Evolutionary conservation across 169 alveolate species (phyloP).

Genomic region (Eimeria zaria): DNA sequence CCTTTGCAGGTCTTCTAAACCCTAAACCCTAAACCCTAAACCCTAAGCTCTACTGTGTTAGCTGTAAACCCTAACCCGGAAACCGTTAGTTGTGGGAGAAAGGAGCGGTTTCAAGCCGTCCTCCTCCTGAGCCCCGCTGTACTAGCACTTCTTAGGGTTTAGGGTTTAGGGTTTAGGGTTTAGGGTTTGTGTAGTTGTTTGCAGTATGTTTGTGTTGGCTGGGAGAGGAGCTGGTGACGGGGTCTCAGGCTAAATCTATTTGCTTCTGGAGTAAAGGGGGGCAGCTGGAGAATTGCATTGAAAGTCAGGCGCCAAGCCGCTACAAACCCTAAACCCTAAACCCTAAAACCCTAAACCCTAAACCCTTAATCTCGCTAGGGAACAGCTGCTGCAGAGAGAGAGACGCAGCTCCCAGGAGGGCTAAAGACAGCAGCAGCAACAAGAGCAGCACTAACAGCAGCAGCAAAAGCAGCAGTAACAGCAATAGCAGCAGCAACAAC

Average conservation of each 20-base stretch:
- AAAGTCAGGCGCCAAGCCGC: too few relatives aligned
- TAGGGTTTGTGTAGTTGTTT: background rate
- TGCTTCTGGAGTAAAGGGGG: constrained; percentile 29
- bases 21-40: constrained; percentile 23
- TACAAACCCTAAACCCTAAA: background rate
- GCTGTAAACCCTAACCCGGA: background rate
- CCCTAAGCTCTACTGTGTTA: background rate
- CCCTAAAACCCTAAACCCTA: background rate
- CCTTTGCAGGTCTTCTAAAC: constrained; percentile 60
- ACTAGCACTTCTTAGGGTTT: background rate
- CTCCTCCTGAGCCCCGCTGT: background rate
- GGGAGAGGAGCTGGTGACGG: constrained; percentile 20
- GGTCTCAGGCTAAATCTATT: background rate
- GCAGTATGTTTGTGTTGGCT: constrained; percentile 56
- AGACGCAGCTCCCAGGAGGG: background rate
- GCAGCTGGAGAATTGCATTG: background rate
- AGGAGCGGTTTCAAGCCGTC: background rate
- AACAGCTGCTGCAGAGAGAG: background rate
- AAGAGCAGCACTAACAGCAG: background rate
- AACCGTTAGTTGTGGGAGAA: background rate
- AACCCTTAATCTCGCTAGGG: background rate
- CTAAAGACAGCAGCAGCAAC: background rate
- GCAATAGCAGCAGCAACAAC: background rate
- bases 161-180: constrained; percentile 63
- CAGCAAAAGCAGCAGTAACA: background rate